Evolutionary conservation across 176 grass and related monocot genomes (phyloP).

Genomic region (Bromus sterilis): DNA sequence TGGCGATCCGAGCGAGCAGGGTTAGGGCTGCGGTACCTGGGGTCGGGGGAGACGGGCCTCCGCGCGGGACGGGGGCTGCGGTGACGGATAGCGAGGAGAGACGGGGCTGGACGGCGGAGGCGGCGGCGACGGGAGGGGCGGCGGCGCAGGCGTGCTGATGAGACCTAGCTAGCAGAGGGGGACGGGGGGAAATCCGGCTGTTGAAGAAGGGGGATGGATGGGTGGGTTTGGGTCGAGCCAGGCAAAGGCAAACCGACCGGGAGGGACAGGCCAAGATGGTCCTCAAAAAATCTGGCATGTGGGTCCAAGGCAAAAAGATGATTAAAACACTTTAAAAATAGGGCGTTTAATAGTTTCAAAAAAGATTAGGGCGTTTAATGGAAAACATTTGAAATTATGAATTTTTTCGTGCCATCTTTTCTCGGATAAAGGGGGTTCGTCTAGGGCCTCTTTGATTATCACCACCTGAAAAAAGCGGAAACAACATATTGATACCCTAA

Average conservation of each 20-base stretch:
- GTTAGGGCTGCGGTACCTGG: background rate
- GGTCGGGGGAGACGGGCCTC: background rate
- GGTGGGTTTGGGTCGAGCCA: background rate
- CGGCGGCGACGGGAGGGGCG: background rate
- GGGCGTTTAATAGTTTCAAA: too few relatives aligned
- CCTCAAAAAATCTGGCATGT: background rate
- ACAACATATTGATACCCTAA: too few relatives aligned
- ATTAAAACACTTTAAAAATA: too few relatives aligned
- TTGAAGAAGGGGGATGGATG: background rate
- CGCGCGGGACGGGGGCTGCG: too few relatives aligned
- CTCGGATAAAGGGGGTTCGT: too few relatives aligned
- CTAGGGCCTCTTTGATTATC: too few relatives aligned
- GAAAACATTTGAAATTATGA: too few relatives aligned
- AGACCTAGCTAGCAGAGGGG: background rate
- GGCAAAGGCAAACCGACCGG: background rate
- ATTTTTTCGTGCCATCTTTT: too few relatives aligned
- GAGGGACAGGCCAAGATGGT: too few relatives aligned
- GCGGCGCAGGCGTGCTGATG: background rate
- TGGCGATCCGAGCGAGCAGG: background rate
- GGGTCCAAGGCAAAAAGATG: background rate
- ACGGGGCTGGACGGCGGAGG: too few relatives aligned
- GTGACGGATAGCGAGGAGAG: background rate
- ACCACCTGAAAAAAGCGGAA: too few relatives aligned
- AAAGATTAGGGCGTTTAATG: too few relatives aligned
- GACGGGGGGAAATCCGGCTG: background rate